A percentile compares a stretch with the other conserved stretches of the same genome.
phyloP scores from a whole-genome alignment of 1,284 basidiomycete species.

The Ganoderma sinense region DNA sequence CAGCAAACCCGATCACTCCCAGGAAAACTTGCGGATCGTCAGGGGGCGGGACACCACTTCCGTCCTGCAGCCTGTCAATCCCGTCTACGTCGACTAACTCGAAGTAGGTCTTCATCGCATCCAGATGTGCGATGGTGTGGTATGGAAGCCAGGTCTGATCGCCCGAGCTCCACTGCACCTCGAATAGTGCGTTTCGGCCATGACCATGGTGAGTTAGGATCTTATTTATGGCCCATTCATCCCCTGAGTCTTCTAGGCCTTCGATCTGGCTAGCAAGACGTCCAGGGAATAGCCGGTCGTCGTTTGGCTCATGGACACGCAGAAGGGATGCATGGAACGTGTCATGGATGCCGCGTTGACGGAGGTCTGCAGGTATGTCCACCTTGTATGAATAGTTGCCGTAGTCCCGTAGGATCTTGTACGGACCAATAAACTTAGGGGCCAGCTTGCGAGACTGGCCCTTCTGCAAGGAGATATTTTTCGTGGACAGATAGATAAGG shows the following conservation, averaged over 20 bases:
- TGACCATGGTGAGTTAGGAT: neutral
- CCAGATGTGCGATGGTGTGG: neutral
- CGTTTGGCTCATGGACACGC: constrained; percentile 36
- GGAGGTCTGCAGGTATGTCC: neutral
- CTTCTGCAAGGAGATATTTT: too few species aligned
- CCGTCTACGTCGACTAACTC: too few species aligned
- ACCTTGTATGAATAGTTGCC: neutral
- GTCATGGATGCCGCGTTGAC: constrained; percentile 33
- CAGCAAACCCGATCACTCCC: too few species aligned
- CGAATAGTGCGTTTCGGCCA: neutral
- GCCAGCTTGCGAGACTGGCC: too few species aligned
- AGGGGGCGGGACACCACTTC: too few species aligned
- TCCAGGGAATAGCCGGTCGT: constrained; percentile 41
- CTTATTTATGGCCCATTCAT: neutral
- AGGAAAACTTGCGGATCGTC: too few species aligned
- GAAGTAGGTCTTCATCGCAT: too few species aligned
- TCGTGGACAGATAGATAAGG: too few species aligned
- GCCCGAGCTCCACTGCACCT: neutral
- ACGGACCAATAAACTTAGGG: too few species aligned
- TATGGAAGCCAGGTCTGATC: constrained; percentile 4
- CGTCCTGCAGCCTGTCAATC: too few species aligned
- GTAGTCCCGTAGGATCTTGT: too few species aligned
- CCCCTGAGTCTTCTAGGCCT: neutral
- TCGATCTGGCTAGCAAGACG: constrained; percentile 27
- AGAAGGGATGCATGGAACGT: constrained; percentile 43